Evolutionary conservation across 1,284 basidiomycete genomes (phyloP), one percentile per base, ranked within the genome.

Genomic region (Melanopsichium pennsylvanicum): DNA sequence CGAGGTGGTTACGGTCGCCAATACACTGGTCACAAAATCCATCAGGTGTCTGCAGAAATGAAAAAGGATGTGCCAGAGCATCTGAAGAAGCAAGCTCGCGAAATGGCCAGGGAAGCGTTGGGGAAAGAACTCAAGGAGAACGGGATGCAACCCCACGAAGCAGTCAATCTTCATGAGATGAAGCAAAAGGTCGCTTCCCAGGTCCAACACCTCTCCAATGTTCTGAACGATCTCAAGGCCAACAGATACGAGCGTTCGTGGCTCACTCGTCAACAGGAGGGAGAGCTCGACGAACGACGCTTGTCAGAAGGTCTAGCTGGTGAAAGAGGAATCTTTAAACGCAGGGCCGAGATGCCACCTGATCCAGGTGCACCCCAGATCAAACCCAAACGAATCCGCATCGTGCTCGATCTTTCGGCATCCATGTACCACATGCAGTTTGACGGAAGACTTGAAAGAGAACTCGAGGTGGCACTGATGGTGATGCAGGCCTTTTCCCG

Each of bases 331-430:
- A 79, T 82, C 34, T 82, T 82, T 59, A 81, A 81, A 46, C 54
- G 78, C 1, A 54, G 78, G 5, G 64, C 68, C 15, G 78, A 81
- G 52, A 68, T 70, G 39, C 79, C 79, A 5, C 79, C 79, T 1
- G 79, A 81, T 31, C 54, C 72, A 7, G 77, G 77, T 16, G 79
- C 77, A 45, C 76, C 78, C 7, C 79, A 81, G 44, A 59, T 79
- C 26, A 82, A 82, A 58, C 82, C 82, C 1, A 83, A 83, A 47
- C 70, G 82, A 2, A 80, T 83, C 38, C 67, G 82, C 2, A 74
- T 83, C 47, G 72, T 82, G 1, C 64, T 82, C 15, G 82, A 82
- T 59, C 54, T 78, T 2, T 75, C 69, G 0, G 78, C 78, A 18
- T 64, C 58, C 32, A 81, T 81, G 79, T 79, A 79, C 47, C 58